Evolutionary conservation across 768 basidiomycete genomes (phyloP).

Genomic region (Trametes sanguinea): DNA sequence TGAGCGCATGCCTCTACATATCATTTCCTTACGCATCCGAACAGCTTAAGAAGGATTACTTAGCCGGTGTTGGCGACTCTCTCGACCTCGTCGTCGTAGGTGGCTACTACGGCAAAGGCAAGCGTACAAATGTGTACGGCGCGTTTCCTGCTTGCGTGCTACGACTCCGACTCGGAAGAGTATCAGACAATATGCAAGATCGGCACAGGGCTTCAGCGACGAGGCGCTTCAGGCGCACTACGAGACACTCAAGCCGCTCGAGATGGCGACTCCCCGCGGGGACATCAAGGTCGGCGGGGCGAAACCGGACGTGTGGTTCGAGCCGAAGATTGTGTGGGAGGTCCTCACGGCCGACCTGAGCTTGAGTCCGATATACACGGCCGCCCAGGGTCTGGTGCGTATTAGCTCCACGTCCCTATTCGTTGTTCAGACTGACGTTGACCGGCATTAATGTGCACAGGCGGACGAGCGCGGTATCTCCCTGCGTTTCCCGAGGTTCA

Average conservation of each 20-base stretch:
- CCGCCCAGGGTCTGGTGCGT: slow-evolving; percentile 85
- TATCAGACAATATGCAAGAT: slow-evolving; percentile 99
- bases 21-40: not conserved
- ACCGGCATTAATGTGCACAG: slow-evolving; percentile 39
- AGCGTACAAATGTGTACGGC: slow-evolving; percentile 95
- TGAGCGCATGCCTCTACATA: not conserved
- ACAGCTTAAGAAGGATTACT: slow-evolving; percentile 98
- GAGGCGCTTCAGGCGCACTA: slow-evolving; percentile 82
- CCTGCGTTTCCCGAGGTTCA: slow-evolving; percentile 93
- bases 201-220: slow-evolving; percentile 97
- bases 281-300: slow-evolving; percentile 90
- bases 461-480: slow-evolving; percentile 92
- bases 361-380: slow-evolving; percentile 95
- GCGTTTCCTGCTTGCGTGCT: slow-evolving; percentile 98
- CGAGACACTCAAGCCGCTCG: slow-evolving; percentile 79
- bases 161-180: slow-evolving; percentile 90
- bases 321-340: slow-evolving; percentile 97
- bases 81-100: slow-evolving; percentile 98
- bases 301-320: slow-evolving; percentile 98
- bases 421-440: not conserved
- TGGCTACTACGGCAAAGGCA: slow-evolving; percentile 96
- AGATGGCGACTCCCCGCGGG: slow-evolving; percentile 65
- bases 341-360: slow-evolving; percentile 96
- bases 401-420: not conserved
- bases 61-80: slow-evolving; percentile 95